These are phyloP conservation scores for Neoboletus subvelutipes DNA, from an alignment of 768 basidiomycete genomes.

Conservation along the genomic window DNA sequence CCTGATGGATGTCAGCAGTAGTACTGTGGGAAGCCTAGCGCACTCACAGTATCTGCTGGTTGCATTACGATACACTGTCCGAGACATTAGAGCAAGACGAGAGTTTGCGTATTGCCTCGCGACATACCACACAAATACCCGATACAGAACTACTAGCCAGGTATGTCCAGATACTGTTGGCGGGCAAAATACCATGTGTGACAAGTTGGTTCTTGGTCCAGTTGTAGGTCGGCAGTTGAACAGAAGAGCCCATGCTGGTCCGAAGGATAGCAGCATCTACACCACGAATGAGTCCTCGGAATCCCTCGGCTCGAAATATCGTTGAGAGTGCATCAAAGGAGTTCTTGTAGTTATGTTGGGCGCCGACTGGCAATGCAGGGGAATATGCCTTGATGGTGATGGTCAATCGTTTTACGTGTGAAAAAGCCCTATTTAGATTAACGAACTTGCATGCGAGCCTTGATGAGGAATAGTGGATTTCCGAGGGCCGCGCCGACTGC, in stretches of 20 bases:
- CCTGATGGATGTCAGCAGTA: constrained; percentile 39
- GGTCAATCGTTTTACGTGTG: constrained; percentile 1
- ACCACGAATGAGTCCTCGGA: constrained; percentile 82
- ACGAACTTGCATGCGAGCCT: constrained; percentile 92
- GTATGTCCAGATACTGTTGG: constrained; percentile 84
- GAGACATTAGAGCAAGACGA: constrained; percentile 9
- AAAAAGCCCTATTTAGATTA: not conserved
- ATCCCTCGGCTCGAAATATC: constrained; percentile 75
- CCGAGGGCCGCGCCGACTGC: constrained; percentile 84
- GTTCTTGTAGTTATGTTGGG: constrained; percentile 89
- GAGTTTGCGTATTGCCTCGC: not conserved
- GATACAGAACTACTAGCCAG: constrained; percentile 86
- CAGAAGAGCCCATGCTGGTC: constrained; percentile 93
- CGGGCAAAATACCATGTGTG: constrained; percentile 62
- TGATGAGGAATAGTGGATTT: constrained; percentile 91
- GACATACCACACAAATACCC: constrained; percentile 85
- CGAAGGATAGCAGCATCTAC: constrained; percentile 92
- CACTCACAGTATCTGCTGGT: constrained; percentile 80
- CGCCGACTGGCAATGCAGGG: constrained; percentile 88
- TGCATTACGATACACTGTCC: constrained; percentile 87
- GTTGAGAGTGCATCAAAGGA: constrained; percentile 78
- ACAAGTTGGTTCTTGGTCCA: constrained; percentile 85
- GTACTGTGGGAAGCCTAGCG: constrained; percentile 2
- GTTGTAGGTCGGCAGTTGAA: constrained; percentile 95
- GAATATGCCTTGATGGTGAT: constrained; percentile 75